Evolutionary conservation across 441 rosid genomes (phyloP), one percentile per base, ranked within the genome.

Genomic region (Francoa sonchifolia): DNA sequence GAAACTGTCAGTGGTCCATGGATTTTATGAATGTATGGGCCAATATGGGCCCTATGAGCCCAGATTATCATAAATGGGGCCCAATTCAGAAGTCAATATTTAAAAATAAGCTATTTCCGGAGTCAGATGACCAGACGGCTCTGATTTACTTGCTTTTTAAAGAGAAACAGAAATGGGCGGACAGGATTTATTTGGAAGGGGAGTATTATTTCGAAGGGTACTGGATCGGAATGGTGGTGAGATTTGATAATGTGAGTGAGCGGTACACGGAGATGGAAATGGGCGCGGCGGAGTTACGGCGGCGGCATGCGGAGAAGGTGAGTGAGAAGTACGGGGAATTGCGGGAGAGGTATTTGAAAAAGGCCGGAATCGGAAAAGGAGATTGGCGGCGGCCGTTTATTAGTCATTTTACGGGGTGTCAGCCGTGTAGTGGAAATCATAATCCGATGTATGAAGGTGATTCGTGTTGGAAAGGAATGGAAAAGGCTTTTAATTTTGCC

Each of bases 1-100:
- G 95, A 4, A 84, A 81, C 47, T 84, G 94, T 55, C 95, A 84
- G 50, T 88, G 97, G 97, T 84, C 95, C 6, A 72, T 88, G 82
- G 90, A 84, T 32, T 73, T 88, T 20, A 66, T 88, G 48, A 72
- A 73, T 14, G 58, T 39, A 2, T 88, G 95, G 95, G 73, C 79
- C 33, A 48, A 45, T 1, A 76, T 67, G 73, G 95, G 95, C 8
- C 95, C 95, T 0, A 59, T 72, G 23, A 29, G 69, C 14, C 30
- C 63, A 0, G 87, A 84, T 6, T 73, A 39, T 50, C 8, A 10
- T 0, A 73, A 70, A 12, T 88, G 95, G 93, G 95, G 94, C n/a
- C 15, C 22, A 18, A 65, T 73, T 55, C 80, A 73, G 61, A 69
- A 74, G 46, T 65, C 73, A 6, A 44, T 65, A n/a, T 76, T 84